A percentile compares a stretch with the other conserved stretches of the same genome.
Evolutionary conservation across 345 rosid species (phyloP).

Genomic region (Eucalyptus dawsonii): DNA sequence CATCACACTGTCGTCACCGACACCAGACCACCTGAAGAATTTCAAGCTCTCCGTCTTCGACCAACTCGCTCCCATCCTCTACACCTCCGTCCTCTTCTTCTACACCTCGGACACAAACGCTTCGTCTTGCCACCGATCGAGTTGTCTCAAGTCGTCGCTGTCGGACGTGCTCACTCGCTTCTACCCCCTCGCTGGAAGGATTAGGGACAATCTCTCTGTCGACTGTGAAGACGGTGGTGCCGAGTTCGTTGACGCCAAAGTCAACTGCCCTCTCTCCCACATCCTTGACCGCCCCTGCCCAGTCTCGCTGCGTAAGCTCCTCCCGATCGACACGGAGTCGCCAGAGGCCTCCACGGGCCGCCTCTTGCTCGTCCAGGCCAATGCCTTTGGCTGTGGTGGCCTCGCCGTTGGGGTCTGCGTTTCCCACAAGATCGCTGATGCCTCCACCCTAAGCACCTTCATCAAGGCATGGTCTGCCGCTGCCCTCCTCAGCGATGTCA

Average conservation of each 20-base stretch:
- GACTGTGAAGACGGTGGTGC: constrained; percentile 13
- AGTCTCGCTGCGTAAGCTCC: background rate
- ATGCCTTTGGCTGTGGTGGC: constrained; percentile 8
- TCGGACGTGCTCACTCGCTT: background rate
- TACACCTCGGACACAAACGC: background rate
- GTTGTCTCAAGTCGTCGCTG: constrained; percentile 1
- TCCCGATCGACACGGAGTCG: background rate
- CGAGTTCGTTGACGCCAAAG: constrained; percentile 3
- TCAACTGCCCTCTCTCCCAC: background rate
- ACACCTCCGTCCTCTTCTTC: constrained; percentile 7
- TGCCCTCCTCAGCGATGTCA: background rate
- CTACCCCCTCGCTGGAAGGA: constrained; percentile 17
- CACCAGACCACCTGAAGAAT: background rate
- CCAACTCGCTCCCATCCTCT: constrained; percentile 9
- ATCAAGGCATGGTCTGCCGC: background rate
- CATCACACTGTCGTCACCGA: constrained; percentile 4
- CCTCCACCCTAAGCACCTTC: background rate
- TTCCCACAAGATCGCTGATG: constrained; percentile 12
- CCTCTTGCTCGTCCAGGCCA: constrained; percentile 17
- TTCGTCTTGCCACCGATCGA: background rate
- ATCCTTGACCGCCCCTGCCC: background rate
- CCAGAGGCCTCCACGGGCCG: background rate
- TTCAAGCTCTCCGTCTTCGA: constrained; percentile 5
- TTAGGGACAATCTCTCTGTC: background rate
- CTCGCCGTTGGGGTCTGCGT: constrained; percentile 5